phyloP scores from a whole-genome alignment of 2,329 filamentous ascomycete genomes.

The Fusarium vanettenii region DNA sequence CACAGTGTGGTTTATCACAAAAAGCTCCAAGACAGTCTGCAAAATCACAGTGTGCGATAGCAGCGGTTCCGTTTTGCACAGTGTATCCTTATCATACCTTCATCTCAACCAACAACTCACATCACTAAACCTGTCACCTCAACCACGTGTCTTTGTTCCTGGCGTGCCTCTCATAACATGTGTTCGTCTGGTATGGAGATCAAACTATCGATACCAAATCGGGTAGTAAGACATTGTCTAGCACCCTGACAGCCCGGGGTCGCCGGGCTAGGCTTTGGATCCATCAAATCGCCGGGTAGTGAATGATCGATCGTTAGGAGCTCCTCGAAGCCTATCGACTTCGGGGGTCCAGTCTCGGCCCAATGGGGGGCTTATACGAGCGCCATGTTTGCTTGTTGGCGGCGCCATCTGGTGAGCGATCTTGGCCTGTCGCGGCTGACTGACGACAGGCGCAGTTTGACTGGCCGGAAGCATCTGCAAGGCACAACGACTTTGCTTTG shows the following conservation, averaged over 20 bases:
- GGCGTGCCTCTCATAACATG: not conserved
- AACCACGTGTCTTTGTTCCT: not conserved
- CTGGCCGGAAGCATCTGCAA: slow-evolving; percentile 3
- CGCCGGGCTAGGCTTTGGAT: not conserved
- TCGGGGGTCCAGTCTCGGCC: not conserved
- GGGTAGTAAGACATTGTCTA: not conserved
- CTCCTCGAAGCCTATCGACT: not conserved
- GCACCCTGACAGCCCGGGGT: not conserved
- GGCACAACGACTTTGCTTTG: not conserved
- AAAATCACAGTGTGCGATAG: not conserved
- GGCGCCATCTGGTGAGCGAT: not conserved
- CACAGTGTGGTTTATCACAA: not conserved
- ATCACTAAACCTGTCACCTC: not conserved
- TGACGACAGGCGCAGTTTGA: not conserved
- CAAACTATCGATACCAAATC: not conserved
- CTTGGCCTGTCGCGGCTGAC: not conserved
- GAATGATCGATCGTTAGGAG: not conserved
- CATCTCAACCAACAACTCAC: not conserved
- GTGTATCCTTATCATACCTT: not conserved
- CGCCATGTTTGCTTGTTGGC: not conserved
- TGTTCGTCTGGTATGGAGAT: slow-evolving; percentile 13
- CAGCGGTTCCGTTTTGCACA: not conserved
- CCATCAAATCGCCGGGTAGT: not conserved
- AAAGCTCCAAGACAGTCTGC: not conserved
- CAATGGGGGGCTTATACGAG: not conserved